A percentile compares a stretch with the other conserved stretches of the same genome.
phyloP scores from a whole-genome alignment of 768 basidiomycete genomes.

The Gymnopilus junonius region DNA sequence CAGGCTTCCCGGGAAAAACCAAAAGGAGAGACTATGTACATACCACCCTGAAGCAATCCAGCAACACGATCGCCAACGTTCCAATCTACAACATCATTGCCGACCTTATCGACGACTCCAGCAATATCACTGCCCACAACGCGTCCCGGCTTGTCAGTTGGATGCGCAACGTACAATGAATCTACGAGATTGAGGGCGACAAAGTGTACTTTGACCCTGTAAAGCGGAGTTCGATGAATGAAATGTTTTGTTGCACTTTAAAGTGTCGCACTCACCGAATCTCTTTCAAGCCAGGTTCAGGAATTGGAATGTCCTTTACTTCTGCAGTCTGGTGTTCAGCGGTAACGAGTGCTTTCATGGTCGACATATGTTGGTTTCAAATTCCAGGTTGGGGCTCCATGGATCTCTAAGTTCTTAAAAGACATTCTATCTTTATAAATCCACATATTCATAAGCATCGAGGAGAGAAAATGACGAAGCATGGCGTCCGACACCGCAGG shows the following conservation, averaged over 20 bases:
- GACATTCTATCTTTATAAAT: not conserved
- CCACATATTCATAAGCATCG: not conserved
- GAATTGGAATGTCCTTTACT: conserved; percentile 29
- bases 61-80: conserved; percentile 36
- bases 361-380: not conserved
- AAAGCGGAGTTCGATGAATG: not conserved
- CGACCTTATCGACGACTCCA: conserved; percentile 35
- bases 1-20: not conserved
- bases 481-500: not conserved
- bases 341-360: conserved; percentile 36
- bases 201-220: conserved; percentile 33
- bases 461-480: conserved; percentile 1
- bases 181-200: conserved; percentile 41
- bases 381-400: not conserved
- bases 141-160: conserved; percentile 30
- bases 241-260: not conserved
- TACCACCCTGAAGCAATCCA: conserved; percentile 38
- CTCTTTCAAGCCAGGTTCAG: conserved; percentile 31
- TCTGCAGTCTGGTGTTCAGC: conserved; percentile 30
- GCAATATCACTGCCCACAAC: conserved; percentile 41
- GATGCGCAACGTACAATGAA: conserved; percentile 30
- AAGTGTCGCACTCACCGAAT: conserved; percentile 29
- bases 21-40: not conserved
- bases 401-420: not conserved
- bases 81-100: conserved; percentile 31